Percentiles rank a stretch among this genome's conserved stretches.
These are phyloP conservation scores for Colletotrichum lindemuthianum DNA, from an alignment of 2,329 filamentous ascomycete genomes.

Conservation along the genomic window DNA sequence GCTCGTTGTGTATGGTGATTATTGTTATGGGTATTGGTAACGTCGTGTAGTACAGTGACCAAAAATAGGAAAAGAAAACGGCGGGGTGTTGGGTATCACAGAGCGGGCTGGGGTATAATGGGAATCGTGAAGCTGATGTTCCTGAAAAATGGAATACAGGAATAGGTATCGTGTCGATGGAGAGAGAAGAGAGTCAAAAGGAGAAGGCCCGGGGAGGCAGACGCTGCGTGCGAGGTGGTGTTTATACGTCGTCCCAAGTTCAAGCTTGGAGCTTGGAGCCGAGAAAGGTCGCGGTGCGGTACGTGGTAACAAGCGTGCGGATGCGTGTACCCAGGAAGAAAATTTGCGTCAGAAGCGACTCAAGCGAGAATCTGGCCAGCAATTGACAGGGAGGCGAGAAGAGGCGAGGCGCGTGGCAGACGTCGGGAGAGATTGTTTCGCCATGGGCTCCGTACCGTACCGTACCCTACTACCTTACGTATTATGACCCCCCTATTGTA, in stretches of 20 bases:
- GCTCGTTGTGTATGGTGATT: background rate
- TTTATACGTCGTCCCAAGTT: conserved; percentile 21
- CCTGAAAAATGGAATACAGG: conserved; percentile 23
- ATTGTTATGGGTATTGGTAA: conserved; percentile 6
- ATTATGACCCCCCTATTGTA: too few relatives aligned
- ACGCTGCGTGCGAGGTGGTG: conserved; percentile 17
- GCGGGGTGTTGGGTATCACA: conserved; percentile 30
- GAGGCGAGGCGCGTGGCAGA: conserved; percentile 19
- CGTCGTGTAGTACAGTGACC: conserved; percentile 2
- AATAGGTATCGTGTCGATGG: conserved; percentile 26
- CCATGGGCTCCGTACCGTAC: too few relatives aligned
- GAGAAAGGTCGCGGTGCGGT: background rate
- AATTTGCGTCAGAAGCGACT: conserved; percentile 29
- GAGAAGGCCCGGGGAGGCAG: background rate
- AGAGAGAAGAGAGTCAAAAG: background rate
- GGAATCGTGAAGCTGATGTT: conserved; percentile 27
- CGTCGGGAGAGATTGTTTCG: conserved; percentile 12
- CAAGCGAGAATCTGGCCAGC: conserved; percentile 6
- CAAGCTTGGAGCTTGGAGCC: too few relatives aligned
- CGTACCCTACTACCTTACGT: too few relatives aligned
- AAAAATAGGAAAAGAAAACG: conserved; percentile 7
- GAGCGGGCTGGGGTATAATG: conserved; percentile 30
- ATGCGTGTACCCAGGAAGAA: conserved; percentile 7
- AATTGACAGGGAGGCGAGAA: conserved; percentile 22
- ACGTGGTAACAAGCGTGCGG: background rate